A percentile compares a stretch with the other conserved stretches of the same genome.
Conservation (phyloP, 2,329 filamentous ascomycete species). For the Bipolaris zeicola region DNA sequence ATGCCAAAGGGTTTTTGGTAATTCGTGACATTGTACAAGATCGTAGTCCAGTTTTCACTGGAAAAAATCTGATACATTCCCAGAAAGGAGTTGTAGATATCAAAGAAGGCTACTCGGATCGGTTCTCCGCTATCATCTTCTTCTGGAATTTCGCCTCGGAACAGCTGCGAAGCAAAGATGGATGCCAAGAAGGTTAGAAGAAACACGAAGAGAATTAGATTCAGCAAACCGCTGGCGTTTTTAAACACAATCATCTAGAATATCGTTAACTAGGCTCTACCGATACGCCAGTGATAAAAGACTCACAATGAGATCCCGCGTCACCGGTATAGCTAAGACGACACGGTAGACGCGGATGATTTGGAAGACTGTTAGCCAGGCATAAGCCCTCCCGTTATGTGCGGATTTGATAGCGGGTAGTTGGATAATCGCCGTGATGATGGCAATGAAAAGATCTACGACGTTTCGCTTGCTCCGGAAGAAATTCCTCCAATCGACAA, state of each 20-base stretch:
- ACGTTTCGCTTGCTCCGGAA: conserved; percentile 75
- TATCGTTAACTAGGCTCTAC: conserved; percentile 22
- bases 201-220: conserved; percentile 95
- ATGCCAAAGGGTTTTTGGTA: conserved; percentile 70
- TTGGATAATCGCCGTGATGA: conserved; percentile 84
- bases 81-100: conserved; percentile 93
- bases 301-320: conserved; percentile 76
- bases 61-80: conserved; percentile 98
- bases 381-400: conserved; percentile 67
- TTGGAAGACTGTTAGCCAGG: conserved; percentile 91
- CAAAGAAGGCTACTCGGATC: conserved; percentile 77
- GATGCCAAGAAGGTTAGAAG: conserved; percentile 91
- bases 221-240: conserved; percentile 89
- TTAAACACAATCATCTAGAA: conserved; percentile 74
- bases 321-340: conserved; percentile 86
- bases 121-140: conserved; percentile 64
- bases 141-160: conserved; percentile 80
- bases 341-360: conserved; percentile 90
- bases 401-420: conserved; percentile 78
- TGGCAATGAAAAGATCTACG: conserved; percentile 77
- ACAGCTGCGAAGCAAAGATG: conserved; percentile 91
- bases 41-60: conserved; percentile 92
- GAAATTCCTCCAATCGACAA: conserved; percentile 80
- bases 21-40: conserved; percentile 81
- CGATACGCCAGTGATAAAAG: background rate